phyloP scores from a whole-genome alignment of 2,329 filamentous ascomycete species.

The Lithohypha guttulata region DNA sequence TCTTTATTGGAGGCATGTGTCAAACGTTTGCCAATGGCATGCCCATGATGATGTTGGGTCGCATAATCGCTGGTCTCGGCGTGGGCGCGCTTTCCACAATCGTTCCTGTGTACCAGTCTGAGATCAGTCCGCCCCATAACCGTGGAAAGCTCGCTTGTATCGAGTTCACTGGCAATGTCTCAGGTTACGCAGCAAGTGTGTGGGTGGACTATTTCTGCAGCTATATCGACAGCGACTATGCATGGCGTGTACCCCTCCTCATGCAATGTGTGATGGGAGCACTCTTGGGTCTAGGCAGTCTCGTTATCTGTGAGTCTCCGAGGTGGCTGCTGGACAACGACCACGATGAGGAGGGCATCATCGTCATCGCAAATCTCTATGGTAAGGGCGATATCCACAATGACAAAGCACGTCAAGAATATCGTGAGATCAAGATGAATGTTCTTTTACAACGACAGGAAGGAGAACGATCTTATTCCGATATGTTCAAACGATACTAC shows the following conservation, averaged over 20 bases:
- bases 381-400: constrained; percentile 93
- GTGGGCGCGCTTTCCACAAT: constrained; percentile 86
- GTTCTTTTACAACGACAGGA: constrained; percentile 89
- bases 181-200: constrained; percentile 88
- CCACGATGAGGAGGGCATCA: constrained; percentile 94
- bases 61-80: constrained; percentile 73
- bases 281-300: constrained; percentile 70
- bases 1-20: constrained; percentile 70
- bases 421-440: constrained; percentile 97
- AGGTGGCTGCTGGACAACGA: constrained; percentile 98
- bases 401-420: constrained; percentile 83
- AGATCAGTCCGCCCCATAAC: constrained; percentile 93
- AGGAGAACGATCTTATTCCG: constrained; percentile 77
- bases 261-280: constrained; percentile 94
- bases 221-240: constrained; percentile 71
- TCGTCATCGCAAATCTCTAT: constrained; percentile 95
- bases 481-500: constrained; percentile 91
- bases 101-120: constrained; percentile 86
- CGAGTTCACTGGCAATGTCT: constrained; percentile 94
- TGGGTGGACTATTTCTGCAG: constrained; percentile 99
- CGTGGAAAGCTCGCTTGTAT: constrained; percentile 93
- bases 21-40: constrained; percentile 75
- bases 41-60: constrained; percentile 75
- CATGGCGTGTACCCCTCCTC: constrained; percentile 80
- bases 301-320: constrained; percentile 93